A percentile compares a stretch with the other conserved stretches of the same genome.
These are phyloP conservation scores for Berberis vulgaris DNA, from an alignment of 164 flowering plant genomes.

Conservation along the genomic window DNA sequence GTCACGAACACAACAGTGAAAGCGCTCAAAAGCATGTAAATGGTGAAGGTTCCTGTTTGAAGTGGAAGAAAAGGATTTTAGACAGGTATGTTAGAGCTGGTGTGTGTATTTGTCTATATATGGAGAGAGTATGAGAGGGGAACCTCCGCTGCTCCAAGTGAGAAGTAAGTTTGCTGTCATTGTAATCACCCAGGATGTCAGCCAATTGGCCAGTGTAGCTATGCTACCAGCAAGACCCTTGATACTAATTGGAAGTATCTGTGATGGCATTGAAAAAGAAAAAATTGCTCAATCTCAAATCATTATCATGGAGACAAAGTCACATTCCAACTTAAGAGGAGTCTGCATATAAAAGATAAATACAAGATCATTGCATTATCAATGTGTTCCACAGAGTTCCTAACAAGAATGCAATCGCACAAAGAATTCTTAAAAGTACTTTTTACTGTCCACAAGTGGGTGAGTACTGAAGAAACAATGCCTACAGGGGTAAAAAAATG, in stretches of 20 bases:
- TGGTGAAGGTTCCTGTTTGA: constrained; percentile 60
- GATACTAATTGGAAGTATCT: constrained; percentile 60
- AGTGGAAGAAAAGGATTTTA: constrained; percentile 2
- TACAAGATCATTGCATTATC: too few relatives aligned
- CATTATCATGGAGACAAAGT: too few relatives aligned
- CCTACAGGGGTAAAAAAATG: too few relatives aligned
- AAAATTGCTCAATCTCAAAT: too few relatives aligned
- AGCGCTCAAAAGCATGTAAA: constrained; percentile 55
- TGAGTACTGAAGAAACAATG: too few relatives aligned
- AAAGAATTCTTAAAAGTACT: too few relatives aligned
- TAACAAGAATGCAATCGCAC: too few relatives aligned
- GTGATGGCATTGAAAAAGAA: constrained; percentile 6
- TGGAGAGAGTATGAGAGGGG: not conserved
- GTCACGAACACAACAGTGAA: constrained; percentile 50
- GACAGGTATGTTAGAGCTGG: not conserved
- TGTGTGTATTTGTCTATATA: not conserved
- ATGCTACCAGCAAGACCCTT: constrained; percentile 64
- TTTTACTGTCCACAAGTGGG: too few relatives aligned
- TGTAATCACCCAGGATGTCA: constrained; percentile 42
- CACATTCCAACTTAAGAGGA: too few relatives aligned
- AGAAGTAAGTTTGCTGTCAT: constrained; percentile 60
- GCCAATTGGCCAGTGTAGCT: constrained; percentile 69
- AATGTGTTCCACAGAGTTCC: too few relatives aligned
- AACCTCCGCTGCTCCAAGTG: constrained; percentile 62
- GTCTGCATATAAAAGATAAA: too few relatives aligned